Conservation (phyloP, 768 basidiomycete species). For the Tricholoma sp. region DNA sequence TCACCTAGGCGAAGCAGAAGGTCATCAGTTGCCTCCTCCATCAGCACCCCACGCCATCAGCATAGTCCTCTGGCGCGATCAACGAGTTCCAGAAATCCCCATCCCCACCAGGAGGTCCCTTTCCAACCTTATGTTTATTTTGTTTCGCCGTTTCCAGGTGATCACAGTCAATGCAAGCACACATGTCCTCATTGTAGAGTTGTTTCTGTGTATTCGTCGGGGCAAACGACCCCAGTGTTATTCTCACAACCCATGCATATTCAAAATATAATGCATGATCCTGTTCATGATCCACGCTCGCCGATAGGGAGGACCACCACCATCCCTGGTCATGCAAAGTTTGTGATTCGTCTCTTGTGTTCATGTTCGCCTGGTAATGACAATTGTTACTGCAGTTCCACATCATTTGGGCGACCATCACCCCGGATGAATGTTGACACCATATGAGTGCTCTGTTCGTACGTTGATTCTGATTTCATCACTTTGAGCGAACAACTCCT, state of each 20-base stretch:
- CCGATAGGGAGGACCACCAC: slow-evolving; percentile 2
- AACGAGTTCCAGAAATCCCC: background rate
- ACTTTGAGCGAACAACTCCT: background rate
- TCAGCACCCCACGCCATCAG: background rate
- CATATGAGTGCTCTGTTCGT: slow-evolving; percentile 1
- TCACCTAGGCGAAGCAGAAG: background rate
- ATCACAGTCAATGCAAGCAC: slow-evolving; percentile 1
- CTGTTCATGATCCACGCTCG: slow-evolving; percentile 11
- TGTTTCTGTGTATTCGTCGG: background rate
- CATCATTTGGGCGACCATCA: slow-evolving; percentile 15
- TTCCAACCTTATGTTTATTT: background rate
- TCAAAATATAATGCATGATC: slow-evolving; percentile 1
- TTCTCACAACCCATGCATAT: slow-evolving; percentile 2
- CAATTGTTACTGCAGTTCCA: slow-evolving; percentile 2
- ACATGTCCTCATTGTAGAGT: slow-evolving; percentile 2
- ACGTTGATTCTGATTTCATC: background rate
- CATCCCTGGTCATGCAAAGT: background rate
- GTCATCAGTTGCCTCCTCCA: background rate
- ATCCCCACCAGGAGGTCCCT: background rate
- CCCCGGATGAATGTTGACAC: slow-evolving; percentile 2
- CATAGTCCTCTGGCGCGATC: background rate
- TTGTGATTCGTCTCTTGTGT: background rate
- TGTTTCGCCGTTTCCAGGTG: background rate
- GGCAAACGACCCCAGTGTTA: background rate
- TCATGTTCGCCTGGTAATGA: background rate